Conservation (phyloP, 371 early-diverging fungal genomes). For the Zopfochytrium polystomum region DNA sequence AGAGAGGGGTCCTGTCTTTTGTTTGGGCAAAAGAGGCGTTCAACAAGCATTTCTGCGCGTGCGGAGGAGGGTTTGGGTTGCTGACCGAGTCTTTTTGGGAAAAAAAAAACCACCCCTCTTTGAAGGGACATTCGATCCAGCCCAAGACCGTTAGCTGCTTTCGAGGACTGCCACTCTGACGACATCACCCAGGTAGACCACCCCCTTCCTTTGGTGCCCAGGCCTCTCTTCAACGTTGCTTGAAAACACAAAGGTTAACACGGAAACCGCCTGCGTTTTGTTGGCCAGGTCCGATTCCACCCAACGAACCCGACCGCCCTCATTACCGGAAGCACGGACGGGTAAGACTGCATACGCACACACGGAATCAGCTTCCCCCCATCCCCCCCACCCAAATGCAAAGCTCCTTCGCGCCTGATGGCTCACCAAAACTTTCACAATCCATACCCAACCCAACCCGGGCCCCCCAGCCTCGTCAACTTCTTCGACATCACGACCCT, state of each 20-base stretch:
- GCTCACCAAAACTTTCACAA: background rate
- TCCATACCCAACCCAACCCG: background rate
- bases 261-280: background rate
- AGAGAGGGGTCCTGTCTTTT: conserved; percentile 21
- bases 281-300: conserved; percentile 53
- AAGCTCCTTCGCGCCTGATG: background rate
- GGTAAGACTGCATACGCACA: conserved; percentile 1
- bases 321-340: conserved; percentile 47
- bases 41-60: conserved; percentile 4
- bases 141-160: conserved; percentile 48
- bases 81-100: background rate
- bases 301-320: conserved; percentile 52
- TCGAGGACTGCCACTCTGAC: conserved; percentile 83
- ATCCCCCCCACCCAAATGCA: too few relatives aligned
- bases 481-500: conserved; percentile 46
- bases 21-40: background rate
- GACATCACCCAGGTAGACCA: conserved; percentile 84
- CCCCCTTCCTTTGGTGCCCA: background rate
- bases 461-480: conserved; percentile 31
- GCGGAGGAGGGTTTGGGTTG: conserved; percentile 1
- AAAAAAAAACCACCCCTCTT: background rate
- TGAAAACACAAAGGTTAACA: background rate
- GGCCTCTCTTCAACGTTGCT: background rate
- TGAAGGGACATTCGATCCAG: conserved; percentile 52
- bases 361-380: background rate